Base-by-base conservation (phyloP, 2,329 filamentous ascomycete genomes). In the Plenodomus tracheiphilus region DNA sequence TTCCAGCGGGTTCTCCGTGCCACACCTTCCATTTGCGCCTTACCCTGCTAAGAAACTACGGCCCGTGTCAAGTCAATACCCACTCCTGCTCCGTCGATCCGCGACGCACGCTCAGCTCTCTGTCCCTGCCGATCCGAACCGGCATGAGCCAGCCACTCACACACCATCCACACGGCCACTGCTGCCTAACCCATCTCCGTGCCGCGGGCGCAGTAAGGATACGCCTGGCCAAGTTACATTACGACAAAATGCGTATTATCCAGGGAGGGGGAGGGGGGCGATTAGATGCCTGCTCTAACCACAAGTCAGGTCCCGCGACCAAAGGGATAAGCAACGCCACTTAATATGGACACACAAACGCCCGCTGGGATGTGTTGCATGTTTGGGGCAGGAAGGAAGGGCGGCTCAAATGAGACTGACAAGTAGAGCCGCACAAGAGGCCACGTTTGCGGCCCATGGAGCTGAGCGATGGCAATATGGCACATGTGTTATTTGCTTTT, bases 71-170 rank as follows among this genome's bases (percentile, higher is more conserved):
- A 32, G 28, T n/a, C n/a, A 32, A 32, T 32, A 10, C 39, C 39
- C 46, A 44, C 42, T n/a, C n/a, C n/a, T 25, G 37, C 35, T 48
- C 51, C 45, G 34, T 40, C 28, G 36, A 47, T 43, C 43, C 45
- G 43, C 38, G 7, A 6, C 15, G 28, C 28, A 15, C 28, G 6
- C 8, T 10, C 28, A 15, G 13, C 28, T 32, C 22, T 32, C 22
- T 44, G 56, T 56, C 35, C 56, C 56, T 59, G 54, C 44, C 51
- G 51, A 54, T 55, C 51, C 43, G 53, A 47, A 51, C 51, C 49
- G 40, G 9, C 17, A 16, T 3, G 15, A 34, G 20, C 38, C 42
- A 35, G 34, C 35, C 35, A 50, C 47, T 45, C 47, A 43, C 10
- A 42, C 54, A 28, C 47, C 40, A 51, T 39, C 34, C 47, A 25